Base-by-base conservation (phyloP, 2,329 filamentous ascomycete genomes). In the Colletotrichum somersetense region DNA sequence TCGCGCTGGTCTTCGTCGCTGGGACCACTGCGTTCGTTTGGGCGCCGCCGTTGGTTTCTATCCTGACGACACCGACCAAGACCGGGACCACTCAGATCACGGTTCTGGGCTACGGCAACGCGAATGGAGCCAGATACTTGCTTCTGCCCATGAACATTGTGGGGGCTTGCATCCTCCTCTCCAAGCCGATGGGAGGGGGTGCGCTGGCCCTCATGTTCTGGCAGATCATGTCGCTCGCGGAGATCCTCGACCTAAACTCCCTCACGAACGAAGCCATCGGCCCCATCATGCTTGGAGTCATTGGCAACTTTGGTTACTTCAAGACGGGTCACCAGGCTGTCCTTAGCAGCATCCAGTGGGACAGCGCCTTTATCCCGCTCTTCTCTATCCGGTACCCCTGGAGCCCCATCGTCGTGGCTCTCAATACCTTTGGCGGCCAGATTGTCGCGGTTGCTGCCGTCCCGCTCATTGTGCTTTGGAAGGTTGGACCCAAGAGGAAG, bases 251-350 rank as follows among this genome's bases (percentile, higher is more conserved):
- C 78, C 83, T 90, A 75, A 88, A 89, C 78, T 80, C 83, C 72
- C 80, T 92, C 50, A 89, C 91, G 20, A 85, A 89, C 61, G 91
- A 91, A 56, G 87, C 94, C 8, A 92, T 98, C 76, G 96, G 95
- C 0, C 95, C 96, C 26, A 85, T 96, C 50, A 87, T 97, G 74
- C 89, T 98, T 35, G 96, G 91, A 14, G 84, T 98, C n/a, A 89
- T 99, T 0, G 96, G 95, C 72, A 94, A 93, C 77, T 97, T 96
- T 82, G 92, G 98, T 85, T 99, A 91, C 85, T 99, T 99, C 89
- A 98, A 97, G 80, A 99, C 96, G 0, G 96, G 96, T 73, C 96
- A 99, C 81, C 96, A 98, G 82, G 96, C 96, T 16, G 92, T 91
- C 0, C 88, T 97, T 33, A 89, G 91, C 76, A 93, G 91, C 75